A percentile compares a stretch with the other conserved stretches of the same genome.
Conservation (phyloP, 176 grass and related monocot species). For the Secale cereale region DNA sequence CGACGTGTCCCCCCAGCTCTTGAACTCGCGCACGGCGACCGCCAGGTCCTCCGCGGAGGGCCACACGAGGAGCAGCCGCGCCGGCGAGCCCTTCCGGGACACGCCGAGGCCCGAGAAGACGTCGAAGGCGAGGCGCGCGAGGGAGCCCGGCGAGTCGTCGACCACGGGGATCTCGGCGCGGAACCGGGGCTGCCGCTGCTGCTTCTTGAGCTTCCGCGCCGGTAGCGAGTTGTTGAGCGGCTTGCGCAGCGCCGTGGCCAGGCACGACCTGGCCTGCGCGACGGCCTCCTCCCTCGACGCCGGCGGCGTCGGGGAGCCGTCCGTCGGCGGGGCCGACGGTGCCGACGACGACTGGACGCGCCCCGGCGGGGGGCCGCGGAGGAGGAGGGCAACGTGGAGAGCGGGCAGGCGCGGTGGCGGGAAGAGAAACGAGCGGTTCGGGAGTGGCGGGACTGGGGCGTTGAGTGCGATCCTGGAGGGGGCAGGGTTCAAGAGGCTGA, state of each 20-base stretch:
- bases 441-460: background rate
- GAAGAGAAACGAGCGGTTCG: background rate
- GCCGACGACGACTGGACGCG: conserved; percentile 11
- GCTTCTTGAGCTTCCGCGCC: conserved; percentile 61
- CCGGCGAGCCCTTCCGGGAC: conserved; percentile 36
- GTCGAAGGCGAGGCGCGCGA: conserved; percentile 57
- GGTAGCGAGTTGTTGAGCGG: conserved; percentile 50
- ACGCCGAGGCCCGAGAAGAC: conserved; percentile 51
- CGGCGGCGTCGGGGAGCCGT: conserved; percentile 32
- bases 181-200: conserved; percentile 62
- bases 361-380: background rate
- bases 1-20: conserved; percentile 11
- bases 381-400: background rate
- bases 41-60: conserved; percentile 30
- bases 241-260: conserved; percentile 58
- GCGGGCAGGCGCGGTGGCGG: background rate
- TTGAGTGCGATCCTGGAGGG: conserved; percentile 3
- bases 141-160: conserved; percentile 68
- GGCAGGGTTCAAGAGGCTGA: conserved; percentile 24
- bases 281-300: conserved; percentile 78
- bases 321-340: background rate
- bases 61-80: conserved; percentile 60
- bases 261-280: conserved; percentile 63
- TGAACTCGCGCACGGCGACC: conserved; percentile 35
- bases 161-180: conserved; percentile 84